Conservation (phyloP, 2,329 filamentous ascomycete species). For the Arthrobotrys iridis region DNA sequence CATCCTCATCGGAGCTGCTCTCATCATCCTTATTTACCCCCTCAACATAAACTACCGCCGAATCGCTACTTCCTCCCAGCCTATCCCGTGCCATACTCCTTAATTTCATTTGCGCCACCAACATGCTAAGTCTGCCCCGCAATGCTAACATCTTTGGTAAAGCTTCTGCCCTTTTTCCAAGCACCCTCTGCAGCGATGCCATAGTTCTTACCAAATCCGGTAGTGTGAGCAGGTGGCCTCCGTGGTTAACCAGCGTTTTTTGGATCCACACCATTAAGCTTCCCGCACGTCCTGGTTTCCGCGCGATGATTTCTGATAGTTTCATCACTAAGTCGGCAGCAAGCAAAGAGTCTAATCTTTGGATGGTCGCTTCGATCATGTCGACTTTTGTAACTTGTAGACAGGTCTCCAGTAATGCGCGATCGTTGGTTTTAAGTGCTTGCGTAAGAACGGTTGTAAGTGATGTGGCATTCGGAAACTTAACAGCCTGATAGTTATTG, state of each 20-base stretch:
- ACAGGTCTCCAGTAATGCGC: constrained; percentile 88
- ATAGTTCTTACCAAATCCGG: constrained; percentile 83
- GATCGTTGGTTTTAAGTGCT: constrained; percentile 90
- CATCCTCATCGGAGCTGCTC: constrained; percentile 62
- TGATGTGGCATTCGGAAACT: constrained; percentile 77
- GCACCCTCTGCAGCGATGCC: constrained; percentile 80
- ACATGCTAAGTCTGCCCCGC: constrained; percentile 94
- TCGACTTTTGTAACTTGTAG: constrained; percentile 79
- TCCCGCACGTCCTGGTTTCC: constrained; percentile 86
- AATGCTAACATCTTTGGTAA: constrained; percentile 83
- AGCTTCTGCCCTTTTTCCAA: constrained; percentile 84
- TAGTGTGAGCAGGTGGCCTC: constrained; percentile 86
- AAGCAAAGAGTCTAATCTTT: constrained; percentile 85
- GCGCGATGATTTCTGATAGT: constrained; percentile 85
- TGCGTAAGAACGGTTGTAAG: constrained; percentile 93
- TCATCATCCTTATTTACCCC: constrained; percentile 66
- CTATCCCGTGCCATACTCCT: constrained; percentile 73
- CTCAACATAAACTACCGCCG: constrained; percentile 72
- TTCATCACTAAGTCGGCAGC: constrained; percentile 81
- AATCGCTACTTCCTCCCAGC: constrained; percentile 63
- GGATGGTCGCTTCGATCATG: constrained; percentile 87
- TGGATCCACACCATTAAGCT: constrained; percentile 95
- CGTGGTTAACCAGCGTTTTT: constrained; percentile 91
- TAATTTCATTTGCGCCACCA: constrained; percentile 87
- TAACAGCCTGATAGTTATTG: constrained; percentile 64